Evolutionary conservation across 257 asterid genomes (phyloP), one percentile per base, ranked within the genome.

Genomic region (Gardenia jasminoides): DNA sequence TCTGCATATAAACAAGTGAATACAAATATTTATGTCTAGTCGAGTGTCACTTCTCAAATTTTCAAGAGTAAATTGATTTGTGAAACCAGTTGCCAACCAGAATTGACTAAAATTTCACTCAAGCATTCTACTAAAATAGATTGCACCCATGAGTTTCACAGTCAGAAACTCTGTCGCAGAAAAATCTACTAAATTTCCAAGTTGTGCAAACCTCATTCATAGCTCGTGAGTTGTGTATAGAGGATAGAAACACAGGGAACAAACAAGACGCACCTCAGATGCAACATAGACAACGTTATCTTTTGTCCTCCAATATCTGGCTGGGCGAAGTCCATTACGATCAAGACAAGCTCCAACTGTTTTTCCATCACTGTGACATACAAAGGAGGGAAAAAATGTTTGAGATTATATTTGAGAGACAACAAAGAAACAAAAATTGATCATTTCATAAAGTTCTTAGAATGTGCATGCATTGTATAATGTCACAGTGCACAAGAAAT

Each of bases 331-430:
- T 74, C 99, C 99, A 81, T 96, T 96, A 67, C 99, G 98, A 84
- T 96, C 99, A 70, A 96, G 96, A 88, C 97, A 91, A 87, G 99
- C 99, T 85, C 99, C 99, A 82, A 96, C 97, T 80, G 97, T 96
- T 86, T 96, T 96, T 87, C 99, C 99, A 77, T 96, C 99, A 80
- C 99, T 93, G 89, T 75, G 75, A 87, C 24, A 61, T 68, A 84
- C 76, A 70, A 75, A 13, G 64, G 43, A 71, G 78, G 78, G 70
- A 47, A 78, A 59, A 22, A n/a, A 70, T 59, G 67, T 79, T 44
- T 67, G 78, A 28, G 82, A 72, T 22, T 65, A 33, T 52, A 75
- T 56, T 36, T 36, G 62, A 76, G 76, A 52, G 48, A 56, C 31
- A 47, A 19, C 10, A 69, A 46, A 72, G 1, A 7, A 75, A 59